A percentile compares a stretch with the other conserved stretches of the same genome.
phyloP scores from a whole-genome alignment of 78 protist species.

The Dictyostelium firmibasis region DNA sequence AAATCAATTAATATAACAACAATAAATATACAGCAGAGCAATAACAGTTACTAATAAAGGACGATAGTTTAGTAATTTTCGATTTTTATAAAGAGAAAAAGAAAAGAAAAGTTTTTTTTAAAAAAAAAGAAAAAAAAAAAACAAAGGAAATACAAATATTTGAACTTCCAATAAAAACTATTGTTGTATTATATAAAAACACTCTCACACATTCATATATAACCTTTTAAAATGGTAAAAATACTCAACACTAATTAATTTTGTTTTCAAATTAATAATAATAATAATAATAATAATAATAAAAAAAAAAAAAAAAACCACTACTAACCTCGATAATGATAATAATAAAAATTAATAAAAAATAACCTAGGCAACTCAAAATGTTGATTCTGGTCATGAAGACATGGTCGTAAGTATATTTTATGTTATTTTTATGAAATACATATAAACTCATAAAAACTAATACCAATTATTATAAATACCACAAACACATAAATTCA shows the following conservation, averaged over 20 bases:
- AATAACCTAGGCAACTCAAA: background rate
- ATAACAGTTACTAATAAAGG: background rate
- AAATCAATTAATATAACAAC: background rate
- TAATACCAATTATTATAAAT: no score
- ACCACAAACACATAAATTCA: no score
- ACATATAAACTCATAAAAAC: no score
- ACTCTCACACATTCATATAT: background rate
- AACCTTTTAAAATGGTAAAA: background rate
- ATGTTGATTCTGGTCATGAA: conserved; percentile 86
- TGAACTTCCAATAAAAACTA: background rate
- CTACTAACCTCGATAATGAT: no score
- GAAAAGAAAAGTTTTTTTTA: no score
- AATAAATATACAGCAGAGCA: no score
- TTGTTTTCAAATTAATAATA: no score
- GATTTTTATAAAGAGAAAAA: background rate
- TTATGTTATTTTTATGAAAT: background rate
- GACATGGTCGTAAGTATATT: conserved; percentile 88
- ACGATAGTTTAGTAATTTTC: background rate
- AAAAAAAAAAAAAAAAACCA: no score
- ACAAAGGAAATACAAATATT: background rate
- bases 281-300: no score
- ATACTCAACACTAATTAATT: no score
- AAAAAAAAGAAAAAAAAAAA: background rate
- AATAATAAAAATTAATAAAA: no score
- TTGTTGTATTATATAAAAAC: background rate